These are phyloP conservation scores for Dalechampia spathulata DNA, from an alignment of 441 rosid species.

Conservation along the genomic window DNA sequence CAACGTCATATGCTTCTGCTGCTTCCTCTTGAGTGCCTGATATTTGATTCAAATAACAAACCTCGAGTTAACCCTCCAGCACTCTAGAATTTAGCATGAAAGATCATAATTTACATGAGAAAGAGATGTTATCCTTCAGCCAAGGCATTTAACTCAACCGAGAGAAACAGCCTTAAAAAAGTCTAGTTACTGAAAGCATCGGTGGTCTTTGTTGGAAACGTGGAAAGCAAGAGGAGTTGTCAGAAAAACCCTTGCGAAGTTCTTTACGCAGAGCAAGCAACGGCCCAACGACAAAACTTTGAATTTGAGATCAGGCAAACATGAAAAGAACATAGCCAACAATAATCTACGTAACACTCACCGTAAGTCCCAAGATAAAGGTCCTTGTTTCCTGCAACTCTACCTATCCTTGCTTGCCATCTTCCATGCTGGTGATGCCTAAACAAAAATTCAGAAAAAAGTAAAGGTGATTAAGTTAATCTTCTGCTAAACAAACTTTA, in stretches of 20 bases:
- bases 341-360: conserved; percentile 24
- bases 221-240: conserved; percentile 15
- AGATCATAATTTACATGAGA: no score
- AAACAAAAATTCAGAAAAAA: neutral
- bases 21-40: no score
- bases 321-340: neutral
- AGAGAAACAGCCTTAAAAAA: conserved; percentile 27
- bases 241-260: conserved; percentile 20
- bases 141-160: no score
- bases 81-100: no score
- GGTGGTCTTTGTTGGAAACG: conserved; percentile 30
- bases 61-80: no score
- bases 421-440: conserved; percentile 99
- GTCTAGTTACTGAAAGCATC: conserved; percentile 19
- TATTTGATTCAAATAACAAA: no score
- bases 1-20: no score
- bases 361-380: conserved; percentile 96
- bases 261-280: conserved; percentile 16
- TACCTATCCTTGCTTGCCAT: conserved; percentile 97
- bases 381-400: conserved; percentile 97
- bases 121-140: no score
- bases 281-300: conserved; percentile 4
- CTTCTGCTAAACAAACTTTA: no score
- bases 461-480: no score
- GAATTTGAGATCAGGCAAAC: conserved; percentile 10